A percentile compares a stretch with the other conserved stretches of the same genome.
phyloP scores from a whole-genome alignment of 495 filamentous ascomycete genomes.

The Daldinia childiae region DNA sequence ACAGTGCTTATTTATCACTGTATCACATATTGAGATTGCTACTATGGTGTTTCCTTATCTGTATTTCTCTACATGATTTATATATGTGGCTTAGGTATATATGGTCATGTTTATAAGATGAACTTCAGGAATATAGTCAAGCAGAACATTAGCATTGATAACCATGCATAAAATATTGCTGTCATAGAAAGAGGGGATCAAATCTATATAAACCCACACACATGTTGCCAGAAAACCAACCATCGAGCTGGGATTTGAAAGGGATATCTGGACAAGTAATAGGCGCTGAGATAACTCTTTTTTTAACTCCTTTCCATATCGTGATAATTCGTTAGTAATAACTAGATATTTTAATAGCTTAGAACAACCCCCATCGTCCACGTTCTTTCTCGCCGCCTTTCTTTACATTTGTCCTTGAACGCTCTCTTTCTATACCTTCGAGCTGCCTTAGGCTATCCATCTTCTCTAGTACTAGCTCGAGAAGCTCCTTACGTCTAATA shows the following conservation, averaged over 20 bases:
- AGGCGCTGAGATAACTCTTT: conserved; percentile 26
- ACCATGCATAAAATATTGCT: background rate
- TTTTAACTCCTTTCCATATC: conserved; percentile 37
- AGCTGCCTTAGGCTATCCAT: conserved; percentile 87
- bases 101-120: background rate
- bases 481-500: conserved; percentile 87
- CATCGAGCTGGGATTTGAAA: conserved; percentile 28
- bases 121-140: too few species aligned
- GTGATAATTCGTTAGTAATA: conserved; percentile 33
- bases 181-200: conserved; percentile 19
- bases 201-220: conserved; percentile 24
- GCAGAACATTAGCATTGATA: background rate
- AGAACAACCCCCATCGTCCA: conserved; percentile 50
- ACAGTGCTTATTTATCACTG: background rate
- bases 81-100: background rate
- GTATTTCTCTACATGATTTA: background rate
- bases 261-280: conserved; percentile 33
- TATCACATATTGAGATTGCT: background rate
- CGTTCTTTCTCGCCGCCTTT: conserved; percentile 42
- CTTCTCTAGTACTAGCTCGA: conserved; percentile 92
- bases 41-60: background rate
- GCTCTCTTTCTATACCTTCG: conserved; percentile 59
- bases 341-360: conserved; percentile 18
- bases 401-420: conserved; percentile 30
- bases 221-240: conserved; percentile 20